Base-by-base conservation (phyloP, 129 eudicot genomes). In the Pittosporum tobira region DNA sequence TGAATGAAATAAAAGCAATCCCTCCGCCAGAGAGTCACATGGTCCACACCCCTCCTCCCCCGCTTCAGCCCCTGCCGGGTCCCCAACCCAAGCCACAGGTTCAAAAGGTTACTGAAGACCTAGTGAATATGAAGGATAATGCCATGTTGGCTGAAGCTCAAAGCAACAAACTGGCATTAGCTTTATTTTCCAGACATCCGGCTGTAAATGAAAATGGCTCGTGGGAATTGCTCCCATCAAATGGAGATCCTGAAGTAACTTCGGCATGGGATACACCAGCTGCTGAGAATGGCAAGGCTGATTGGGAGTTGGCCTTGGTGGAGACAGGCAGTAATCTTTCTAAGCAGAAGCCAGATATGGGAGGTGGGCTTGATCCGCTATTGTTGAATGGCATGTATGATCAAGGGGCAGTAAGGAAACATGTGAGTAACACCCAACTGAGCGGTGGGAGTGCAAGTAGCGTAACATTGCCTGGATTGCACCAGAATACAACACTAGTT, bases 221-320 rank as follows among this genome's bases (percentile, higher is more conserved):
- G 5, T 84, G 84, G 84, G 77, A 80, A 65, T 74, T 57, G 23
- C 77, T 84, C 48, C 69, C 77, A 5, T 47, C 76, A 34, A 52
- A 75, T 24, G 72, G 81, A 21, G 76, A 64, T 51, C 52, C 70
- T 52, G 79, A 60, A 65, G 63, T 71, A 25, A 74, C 65, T n/a
- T 74, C 93, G 27, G 79, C 76, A 12, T 77, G 84, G 88, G 79
- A 62, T 50, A 77, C 71, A 52, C 65, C 74, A 13, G 79, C 75
- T 59, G 81, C 71, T 1, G 91, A 73, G 26, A 55, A 45, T 24
- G 94, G 84, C 19, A 80, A 68, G 49, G 79, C 80, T 1, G 78
- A 75, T 62, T 81, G 88, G 94, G 94, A 84, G 70, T 31, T 70
- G 43, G 82, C 82, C 13, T 64, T 81, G 73, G 88, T 78, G 50